A percentile compares a stretch with the other conserved stretches of the same genome.
Conservation (phyloP, 805 yeast species). For the Cyberlindnera mississippiensis region DNA sequence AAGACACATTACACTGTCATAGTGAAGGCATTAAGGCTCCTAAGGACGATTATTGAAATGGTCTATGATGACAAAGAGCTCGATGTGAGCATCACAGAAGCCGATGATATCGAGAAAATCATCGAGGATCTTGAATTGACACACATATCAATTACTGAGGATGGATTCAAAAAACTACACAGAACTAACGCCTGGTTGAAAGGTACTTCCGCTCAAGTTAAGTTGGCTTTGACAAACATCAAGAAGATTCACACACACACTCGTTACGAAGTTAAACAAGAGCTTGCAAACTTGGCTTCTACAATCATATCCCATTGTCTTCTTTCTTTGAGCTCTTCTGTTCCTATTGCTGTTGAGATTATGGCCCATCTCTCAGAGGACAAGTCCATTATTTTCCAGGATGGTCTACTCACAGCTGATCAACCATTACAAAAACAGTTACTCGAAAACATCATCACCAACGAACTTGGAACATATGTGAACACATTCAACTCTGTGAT, state of each 20-base stretch:
- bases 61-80: conserved; percentile 43
- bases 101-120: conserved; percentile 18
- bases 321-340: conserved; percentile 32
- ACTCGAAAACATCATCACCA: conserved; percentile 13
- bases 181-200: conserved; percentile 53
- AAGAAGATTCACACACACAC: conserved; percentile 26
- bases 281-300: conserved; percentile 30
- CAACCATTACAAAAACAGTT: conserved; percentile 11
- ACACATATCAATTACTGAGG: conserved; percentile 18
- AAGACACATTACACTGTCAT: conserved; percentile 37
- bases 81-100: conserved; percentile 22
- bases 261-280: conserved; percentile 32
- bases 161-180: conserved; percentile 27
- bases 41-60: conserved; percentile 29
- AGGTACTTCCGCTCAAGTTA: conserved; percentile 48
- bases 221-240: conserved; percentile 35
- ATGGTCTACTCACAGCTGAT: conserved; percentile 9
- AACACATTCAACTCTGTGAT: conserved; percentile 20
- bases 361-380: conserved; percentile 26
- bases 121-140: conserved; percentile 16
- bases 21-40: conserved; percentile 28
- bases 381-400: conserved; percentile 9
- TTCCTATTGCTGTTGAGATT: conserved; percentile 36
- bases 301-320: conserved; percentile 32
- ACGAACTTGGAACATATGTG: conserved; percentile 16